phyloP scores from a whole-genome alignment of 148 eudicot species.

The Cornus suecica region DNA sequence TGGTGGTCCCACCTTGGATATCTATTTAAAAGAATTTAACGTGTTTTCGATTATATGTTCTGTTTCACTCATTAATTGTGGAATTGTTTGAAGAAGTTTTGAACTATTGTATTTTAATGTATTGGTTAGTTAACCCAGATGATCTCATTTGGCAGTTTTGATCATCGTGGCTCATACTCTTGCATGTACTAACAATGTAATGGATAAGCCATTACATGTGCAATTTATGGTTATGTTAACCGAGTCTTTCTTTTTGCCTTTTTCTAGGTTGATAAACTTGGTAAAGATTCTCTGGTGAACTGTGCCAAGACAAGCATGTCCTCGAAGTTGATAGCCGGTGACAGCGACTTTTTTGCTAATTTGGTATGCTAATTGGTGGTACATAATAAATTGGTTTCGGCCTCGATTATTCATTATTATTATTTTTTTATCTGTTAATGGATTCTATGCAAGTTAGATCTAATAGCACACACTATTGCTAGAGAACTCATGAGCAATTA shows the following conservation, averaged over 20 bases:
- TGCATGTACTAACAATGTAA: neutral
- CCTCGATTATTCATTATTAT: too few relatives aligned
- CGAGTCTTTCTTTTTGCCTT: neutral
- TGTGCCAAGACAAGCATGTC: conserved; percentile 99
- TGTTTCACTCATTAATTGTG: neutral
- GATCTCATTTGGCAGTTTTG: neutral
- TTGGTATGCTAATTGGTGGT: conserved; percentile 42
- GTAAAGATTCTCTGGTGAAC: conserved; percentile 86
- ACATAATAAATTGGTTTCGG: too few relatives aligned
- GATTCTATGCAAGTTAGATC: neutral
- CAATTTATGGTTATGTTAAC: neutral
- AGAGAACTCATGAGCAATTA: neutral
- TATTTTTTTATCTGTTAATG: too few relatives aligned
- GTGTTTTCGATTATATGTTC: neutral
- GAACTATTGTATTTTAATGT: too few relatives aligned
- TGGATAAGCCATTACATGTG: too few relatives aligned
- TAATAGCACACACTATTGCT: neutral
- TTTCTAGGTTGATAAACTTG: conserved; percentile 84
- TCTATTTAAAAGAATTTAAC: neutral
- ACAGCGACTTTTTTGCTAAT: conserved; percentile 85
- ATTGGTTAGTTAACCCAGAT: too few relatives aligned
- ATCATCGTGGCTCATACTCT: neutral
- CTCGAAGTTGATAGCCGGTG: conserved; percentile 72
- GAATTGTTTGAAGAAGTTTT: neutral
- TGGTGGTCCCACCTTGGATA: neutral